These are phyloP conservation scores for Isatis lusitanica DNA, from an alignment of 441 rosid species.

Conservation along the genomic window DNA sequence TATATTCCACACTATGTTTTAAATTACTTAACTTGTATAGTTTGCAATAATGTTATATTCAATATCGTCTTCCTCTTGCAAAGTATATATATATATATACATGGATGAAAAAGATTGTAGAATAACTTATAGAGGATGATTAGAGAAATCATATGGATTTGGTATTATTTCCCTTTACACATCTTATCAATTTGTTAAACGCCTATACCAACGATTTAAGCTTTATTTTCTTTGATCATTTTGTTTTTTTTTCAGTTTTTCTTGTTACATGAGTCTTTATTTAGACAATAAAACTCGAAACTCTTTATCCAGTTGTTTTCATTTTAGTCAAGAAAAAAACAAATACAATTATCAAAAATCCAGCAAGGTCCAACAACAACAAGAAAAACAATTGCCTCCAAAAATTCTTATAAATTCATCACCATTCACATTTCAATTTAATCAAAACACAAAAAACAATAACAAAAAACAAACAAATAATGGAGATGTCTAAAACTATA, in stretches of 20 bases:
- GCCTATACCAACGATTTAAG: not conserved
- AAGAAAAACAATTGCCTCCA: not conserved
- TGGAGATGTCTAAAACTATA: conserved; percentile 18
- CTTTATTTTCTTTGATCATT: not conserved
- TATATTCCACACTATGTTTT: not conserved
- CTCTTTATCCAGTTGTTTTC: conserved; percentile 4
- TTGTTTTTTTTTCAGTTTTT: not conserved
- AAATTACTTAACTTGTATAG: too few relatives aligned
- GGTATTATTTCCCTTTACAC: too few relatives aligned
- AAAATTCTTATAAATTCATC: conserved; percentile 15
- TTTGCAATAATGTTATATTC: not conserved
- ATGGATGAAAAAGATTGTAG: too few relatives aligned
- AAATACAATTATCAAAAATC: not conserved
- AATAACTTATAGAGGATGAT: too few relatives aligned
- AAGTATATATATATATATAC: not conserved
- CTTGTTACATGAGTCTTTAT: not conserved
- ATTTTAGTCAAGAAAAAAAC: not conserved
- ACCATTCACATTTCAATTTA: not conserved
- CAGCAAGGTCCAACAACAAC: conserved; percentile 9
- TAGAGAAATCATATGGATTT: too few relatives aligned
- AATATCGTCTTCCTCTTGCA: not conserved
- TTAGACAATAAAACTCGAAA: conserved; percentile 1
- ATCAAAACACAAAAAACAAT: not conserved
- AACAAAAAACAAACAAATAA: not conserved
- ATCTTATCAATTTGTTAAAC: not conserved